A percentile compares a stretch with the other conserved stretches of the same genome.
Conservation (phyloP, 495 filamentous ascomycete genomes). For the Xylaria intraflava region DNA sequence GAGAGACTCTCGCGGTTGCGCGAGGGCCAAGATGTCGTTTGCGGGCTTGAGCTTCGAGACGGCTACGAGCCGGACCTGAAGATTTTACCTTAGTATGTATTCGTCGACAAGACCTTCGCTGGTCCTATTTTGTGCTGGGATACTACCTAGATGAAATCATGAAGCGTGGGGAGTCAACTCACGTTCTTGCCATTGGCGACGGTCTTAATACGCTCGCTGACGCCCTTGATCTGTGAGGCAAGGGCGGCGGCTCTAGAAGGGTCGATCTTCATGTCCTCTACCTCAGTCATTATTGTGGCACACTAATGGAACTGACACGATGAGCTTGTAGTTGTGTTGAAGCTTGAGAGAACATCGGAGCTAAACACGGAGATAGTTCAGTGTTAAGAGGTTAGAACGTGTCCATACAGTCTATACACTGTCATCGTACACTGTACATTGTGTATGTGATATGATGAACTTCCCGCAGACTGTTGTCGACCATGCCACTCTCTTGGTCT, state of each 20-base stretch:
- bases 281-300: constrained; percentile 28
- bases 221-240: constrained; percentile 39
- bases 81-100: no score
- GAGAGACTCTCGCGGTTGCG: constrained; percentile 41
- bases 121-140: no score
- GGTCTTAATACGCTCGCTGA: constrained; percentile 40
- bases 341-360: no score
- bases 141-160: background rate
- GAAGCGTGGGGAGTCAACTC: constrained; percentile 14
- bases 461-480: background rate
- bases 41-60: constrained; percentile 93
- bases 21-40: constrained; percentile 74
- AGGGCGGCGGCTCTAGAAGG: constrained; percentile 44
- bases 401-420: constrained; percentile 17
- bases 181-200: constrained; percentile 42
- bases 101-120: no score
- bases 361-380: no score
- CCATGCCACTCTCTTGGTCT: no score
- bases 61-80: constrained; percentile 74
- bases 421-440: constrained; percentile 9
- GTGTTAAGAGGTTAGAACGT: background rate
- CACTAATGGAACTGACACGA: no score
- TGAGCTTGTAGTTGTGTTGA: no score
- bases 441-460: background rate
- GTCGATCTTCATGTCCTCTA: constrained; percentile 48